Evolutionary conservation across 768 basidiomycete species (phyloP), one percentile per base, ranked within the genome.

Genomic region (Termitomyces titanicus): DNA sequence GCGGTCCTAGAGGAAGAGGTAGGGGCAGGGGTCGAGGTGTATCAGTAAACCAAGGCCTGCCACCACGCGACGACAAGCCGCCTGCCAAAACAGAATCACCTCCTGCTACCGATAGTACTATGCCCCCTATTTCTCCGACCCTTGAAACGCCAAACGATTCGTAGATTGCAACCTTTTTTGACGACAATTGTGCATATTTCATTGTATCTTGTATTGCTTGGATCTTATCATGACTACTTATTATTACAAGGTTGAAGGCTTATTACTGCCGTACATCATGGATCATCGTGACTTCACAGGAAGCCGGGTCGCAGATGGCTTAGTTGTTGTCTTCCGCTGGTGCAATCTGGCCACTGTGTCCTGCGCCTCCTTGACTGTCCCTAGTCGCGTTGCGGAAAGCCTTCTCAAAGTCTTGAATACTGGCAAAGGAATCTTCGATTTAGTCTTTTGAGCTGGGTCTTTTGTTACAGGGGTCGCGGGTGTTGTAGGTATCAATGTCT

Each of bases 11-110:
- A 62, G 61, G 64, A 47, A 62, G 68, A 51, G 65, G 65, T 15
- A 60, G 74, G 24, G 73, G 71, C 3, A 70, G 74, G 29, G 73
- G 73, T 6, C 70, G 74, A 17, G 71, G 73, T 13, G 71, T 70
- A 22, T 43, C 51, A 31, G 40, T 22, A 13, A 42, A 40, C 22
- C 18, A 50, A 49, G 35, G 45, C 29, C 27, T 51, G 27, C n/a
- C 39, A 34, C 56, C 38, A 29, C 34, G 40, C 39, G 50, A 55
- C 42, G 34, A 18, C 12, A 51, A 47, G 17, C 34, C 53, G 22
- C 20, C 42, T 25, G 22, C 29, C 34, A 29, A 33, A 8, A 22
- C 48, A 20, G 53, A 51, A 44, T 22, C 38, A 40, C 44, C 42
- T 37, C 25, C 35, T 2, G 43, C 40, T 17, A 25, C 38, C 33